Evolutionary conservation across 257 asterid species (phyloP).

Genomic region (Solanum commersonii): DNA sequence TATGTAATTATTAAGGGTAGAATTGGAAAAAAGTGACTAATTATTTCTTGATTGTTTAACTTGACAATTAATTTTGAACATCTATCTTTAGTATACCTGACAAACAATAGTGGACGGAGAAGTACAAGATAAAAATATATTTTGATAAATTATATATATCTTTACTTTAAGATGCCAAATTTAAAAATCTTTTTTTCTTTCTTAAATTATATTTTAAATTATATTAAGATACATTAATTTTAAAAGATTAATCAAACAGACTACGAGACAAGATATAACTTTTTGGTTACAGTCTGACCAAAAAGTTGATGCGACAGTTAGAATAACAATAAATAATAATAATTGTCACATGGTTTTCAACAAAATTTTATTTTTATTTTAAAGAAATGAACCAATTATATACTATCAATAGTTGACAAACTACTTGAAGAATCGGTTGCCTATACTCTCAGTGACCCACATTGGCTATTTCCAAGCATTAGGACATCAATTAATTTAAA

Average conservation of each 20-base stretch:
- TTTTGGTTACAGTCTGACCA: not conserved
- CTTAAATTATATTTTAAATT: too few relatives aligned
- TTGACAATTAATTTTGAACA: too few relatives aligned
- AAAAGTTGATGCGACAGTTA: not conserved
- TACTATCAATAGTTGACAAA: not conserved
- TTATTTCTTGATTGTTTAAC: too few relatives aligned
- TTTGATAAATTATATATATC: not conserved
- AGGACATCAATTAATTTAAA: too few relatives aligned
- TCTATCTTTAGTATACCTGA: too few relatives aligned
- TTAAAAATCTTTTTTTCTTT: not conserved
- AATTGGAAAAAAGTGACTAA: too few relatives aligned
- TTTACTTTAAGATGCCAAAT: not conserved
- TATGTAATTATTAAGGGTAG: too few relatives aligned
- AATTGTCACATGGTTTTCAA: not conserved
- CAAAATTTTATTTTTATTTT: not conserved
- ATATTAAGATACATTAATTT: not conserved
- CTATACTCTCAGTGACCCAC: not conserved
- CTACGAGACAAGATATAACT: not conserved
- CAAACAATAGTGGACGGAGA: too few relatives aligned
- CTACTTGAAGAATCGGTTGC: not conserved
- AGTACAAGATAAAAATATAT: not conserved
- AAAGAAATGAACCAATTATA: not conserved
- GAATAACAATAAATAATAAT: not conserved
- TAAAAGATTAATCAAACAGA: not conserved
- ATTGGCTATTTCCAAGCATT: not conserved